A percentile compares a stretch with the other conserved stretches of the same genome.
Conservation (phyloP, 1,284 basidiomycete genomes). For the Leccinum solheimii region DNA sequence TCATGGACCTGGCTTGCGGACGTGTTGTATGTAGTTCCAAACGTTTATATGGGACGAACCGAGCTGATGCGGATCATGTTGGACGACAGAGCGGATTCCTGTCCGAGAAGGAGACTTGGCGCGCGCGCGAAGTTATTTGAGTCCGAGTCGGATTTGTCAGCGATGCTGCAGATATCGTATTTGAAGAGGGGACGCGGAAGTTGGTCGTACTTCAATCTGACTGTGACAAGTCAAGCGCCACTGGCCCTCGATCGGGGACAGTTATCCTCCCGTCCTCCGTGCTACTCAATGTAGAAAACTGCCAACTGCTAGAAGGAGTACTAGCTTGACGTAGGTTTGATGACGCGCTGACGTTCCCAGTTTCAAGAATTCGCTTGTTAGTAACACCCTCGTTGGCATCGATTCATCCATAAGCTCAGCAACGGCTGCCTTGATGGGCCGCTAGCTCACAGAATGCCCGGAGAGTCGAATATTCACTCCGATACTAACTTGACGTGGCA, state of each 20-base stretch:
- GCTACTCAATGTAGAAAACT: not conserved
- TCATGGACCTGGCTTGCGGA: not conserved
- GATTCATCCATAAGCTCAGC: not conserved
- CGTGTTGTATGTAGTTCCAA: not conserved
- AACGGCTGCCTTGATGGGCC: not conserved
- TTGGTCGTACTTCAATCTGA: not conserved
- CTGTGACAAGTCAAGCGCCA: slow-evolving; percentile 9
- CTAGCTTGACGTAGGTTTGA: not conserved
- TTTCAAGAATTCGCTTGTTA: slow-evolving; percentile 2
- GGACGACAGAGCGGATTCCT: slow-evolving; percentile 3
- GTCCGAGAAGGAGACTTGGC: not conserved
- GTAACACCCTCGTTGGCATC: not conserved
- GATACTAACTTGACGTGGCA: slow-evolving; percentile 9
- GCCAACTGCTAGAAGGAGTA: slow-evolving; percentile 4
- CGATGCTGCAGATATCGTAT: not conserved
- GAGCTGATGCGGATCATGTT: not conserved
- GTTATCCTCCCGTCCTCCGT: no score
- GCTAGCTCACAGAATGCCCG: not conserved
- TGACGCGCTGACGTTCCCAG: slow-evolving; percentile 5
- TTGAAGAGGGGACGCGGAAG: not conserved
- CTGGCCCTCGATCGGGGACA: not conserved
- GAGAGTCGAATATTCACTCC: not conserved
- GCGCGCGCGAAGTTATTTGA: not conserved
- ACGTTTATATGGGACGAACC: not conserved
- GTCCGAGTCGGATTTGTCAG: slow-evolving; percentile 1